Conservation (phyloP, 2,329 filamentous ascomycete species). For the Alternaria dauci region DNA sequence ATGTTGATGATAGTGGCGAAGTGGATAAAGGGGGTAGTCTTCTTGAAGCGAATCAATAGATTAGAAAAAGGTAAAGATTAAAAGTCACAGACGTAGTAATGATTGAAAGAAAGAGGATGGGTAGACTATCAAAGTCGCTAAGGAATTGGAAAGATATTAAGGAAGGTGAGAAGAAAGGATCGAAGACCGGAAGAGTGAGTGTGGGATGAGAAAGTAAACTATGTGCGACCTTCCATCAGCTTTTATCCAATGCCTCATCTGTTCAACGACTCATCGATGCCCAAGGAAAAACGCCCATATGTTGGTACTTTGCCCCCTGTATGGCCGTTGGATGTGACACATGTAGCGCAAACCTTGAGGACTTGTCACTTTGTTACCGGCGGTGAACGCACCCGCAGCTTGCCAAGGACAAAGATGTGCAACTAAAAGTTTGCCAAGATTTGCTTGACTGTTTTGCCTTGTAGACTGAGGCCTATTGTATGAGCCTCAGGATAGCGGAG, state of each 20-base stretch:
- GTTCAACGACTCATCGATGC: not conserved
- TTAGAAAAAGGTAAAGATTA: slow-evolving; percentile 36
- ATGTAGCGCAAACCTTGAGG: slow-evolving; percentile 21
- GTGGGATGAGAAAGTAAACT: slow-evolving; percentile 27
- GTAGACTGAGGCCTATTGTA: slow-evolving; percentile 25
- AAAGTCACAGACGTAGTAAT: slow-evolving; percentile 46
- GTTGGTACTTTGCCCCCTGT: slow-evolving; percentile 26
- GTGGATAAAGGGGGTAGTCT: slow-evolving; percentile 18
- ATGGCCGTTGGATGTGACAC: slow-evolving; percentile 19
- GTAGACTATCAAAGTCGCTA: slow-evolving; percentile 50
- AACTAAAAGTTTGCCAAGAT: slow-evolving; percentile 40
- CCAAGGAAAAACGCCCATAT: slow-evolving; percentile 8
- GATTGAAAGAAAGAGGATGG: slow-evolving; percentile 29
- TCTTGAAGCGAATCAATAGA: slow-evolving; percentile 32
- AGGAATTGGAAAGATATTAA: slow-evolving; percentile 38
- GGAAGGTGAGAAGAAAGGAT: slow-evolving; percentile 28
- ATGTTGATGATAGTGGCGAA: slow-evolving; percentile 27
- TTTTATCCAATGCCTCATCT: slow-evolving; percentile 34
- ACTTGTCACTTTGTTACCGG: slow-evolving; percentile 20
- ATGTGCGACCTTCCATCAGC: slow-evolving; percentile 28
- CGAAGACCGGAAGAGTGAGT: slow-evolving; percentile 26
- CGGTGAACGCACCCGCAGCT: slow-evolving; percentile 28
- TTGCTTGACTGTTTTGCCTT: slow-evolving; percentile 31
- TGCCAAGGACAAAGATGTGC: slow-evolving; percentile 37
- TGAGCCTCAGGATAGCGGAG: slow-evolving; percentile 31